Percentiles rank a stretch among this genome's conserved stretches.
Evolutionary conservation across 768 basidiomycete species (phyloP).

Genomic region (Leccinum longicurvipes): DNA sequence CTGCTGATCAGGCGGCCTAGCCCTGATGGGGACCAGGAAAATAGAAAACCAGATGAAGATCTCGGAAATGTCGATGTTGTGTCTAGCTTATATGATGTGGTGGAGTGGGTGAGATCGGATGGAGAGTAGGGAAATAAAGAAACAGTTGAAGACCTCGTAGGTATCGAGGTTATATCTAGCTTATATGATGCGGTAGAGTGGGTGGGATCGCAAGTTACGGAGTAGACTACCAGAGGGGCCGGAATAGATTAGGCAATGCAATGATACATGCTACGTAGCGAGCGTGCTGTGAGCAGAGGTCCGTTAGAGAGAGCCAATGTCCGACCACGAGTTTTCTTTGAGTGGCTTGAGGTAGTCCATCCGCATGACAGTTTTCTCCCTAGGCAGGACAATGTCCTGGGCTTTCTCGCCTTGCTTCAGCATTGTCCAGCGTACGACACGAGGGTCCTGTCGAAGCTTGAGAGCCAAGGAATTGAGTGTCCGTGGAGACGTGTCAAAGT

Average conservation of each 20-base stretch:
- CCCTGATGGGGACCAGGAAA: slow-evolving; percentile 44
- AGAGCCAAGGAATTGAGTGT: slow-evolving; percentile 61
- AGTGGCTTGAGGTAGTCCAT: slow-evolving; percentile 23
- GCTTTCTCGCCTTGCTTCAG: slow-evolving; percentile 73
- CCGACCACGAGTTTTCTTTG: slow-evolving; percentile 28
- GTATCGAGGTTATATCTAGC: slow-evolving; percentile 38
- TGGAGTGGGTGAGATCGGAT: slow-evolving; percentile 40
- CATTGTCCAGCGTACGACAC: slow-evolving; percentile 79
- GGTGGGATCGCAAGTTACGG: slow-evolving; percentile 25
- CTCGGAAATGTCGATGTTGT: slow-evolving; percentile 40
- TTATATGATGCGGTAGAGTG: slow-evolving; percentile 36
- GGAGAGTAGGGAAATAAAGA: slow-evolving; percentile 47
- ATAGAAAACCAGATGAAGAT: slow-evolving; percentile 42
- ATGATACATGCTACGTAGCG: not conserved
- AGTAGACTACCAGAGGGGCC: not conserved
- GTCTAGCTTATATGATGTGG: slow-evolving; percentile 33
- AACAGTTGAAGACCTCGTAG: slow-evolving; percentile 38
- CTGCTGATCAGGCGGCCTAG: slow-evolving; percentile 54
- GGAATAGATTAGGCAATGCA: slow-evolving; percentile 1
- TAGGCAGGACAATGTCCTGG: slow-evolving; percentile 59
- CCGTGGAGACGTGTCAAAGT: slow-evolving; percentile 82
- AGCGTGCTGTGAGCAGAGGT: not conserved
- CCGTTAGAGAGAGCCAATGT: slow-evolving; percentile 13
- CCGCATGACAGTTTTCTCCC: slow-evolving; percentile 41
- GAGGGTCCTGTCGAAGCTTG: slow-evolving; percentile 73